A percentile compares a stretch with the other conserved stretches of the same genome.
These are phyloP conservation scores for Penicillium fimorum DNA, from an alignment of 495 filamentous ascomycete species.

Conservation along the genomic window DNA sequence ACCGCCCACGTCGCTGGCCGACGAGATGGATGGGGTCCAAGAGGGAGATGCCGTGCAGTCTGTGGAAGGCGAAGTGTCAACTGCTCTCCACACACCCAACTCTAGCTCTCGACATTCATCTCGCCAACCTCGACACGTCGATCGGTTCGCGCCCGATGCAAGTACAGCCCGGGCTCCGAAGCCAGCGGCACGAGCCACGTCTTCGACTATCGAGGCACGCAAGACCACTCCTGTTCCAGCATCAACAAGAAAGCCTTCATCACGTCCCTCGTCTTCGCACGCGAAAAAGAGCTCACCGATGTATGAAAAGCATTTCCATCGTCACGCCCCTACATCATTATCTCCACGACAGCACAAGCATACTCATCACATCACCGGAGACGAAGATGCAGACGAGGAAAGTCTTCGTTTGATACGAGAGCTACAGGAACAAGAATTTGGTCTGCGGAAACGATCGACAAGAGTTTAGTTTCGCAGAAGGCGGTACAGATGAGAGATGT, in stretches of 20 bases:
- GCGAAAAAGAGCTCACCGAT: slow-evolving; percentile 46
- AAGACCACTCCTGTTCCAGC: slow-evolving; percentile 36
- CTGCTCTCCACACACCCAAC: slow-evolving; percentile 43
- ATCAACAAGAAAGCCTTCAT: slow-evolving; percentile 38
- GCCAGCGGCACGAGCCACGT: slow-evolving; percentile 23
- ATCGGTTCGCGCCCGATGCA: slow-evolving; percentile 44
- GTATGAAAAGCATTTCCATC: slow-evolving; percentile 35
- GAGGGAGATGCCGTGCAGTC: slow-evolving; percentile 32
- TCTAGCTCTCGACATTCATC: slow-evolving; percentile 51
- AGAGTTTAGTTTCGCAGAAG: background rate
- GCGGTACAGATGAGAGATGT: background rate
- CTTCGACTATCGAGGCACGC: slow-evolving; percentile 19
- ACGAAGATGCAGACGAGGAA: slow-evolving; percentile 48
- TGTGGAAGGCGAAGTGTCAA: slow-evolving; percentile 37
- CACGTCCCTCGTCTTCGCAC: slow-evolving; percentile 46
- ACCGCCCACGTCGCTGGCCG: slow-evolving; percentile 51
- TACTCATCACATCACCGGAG: slow-evolving; percentile 27
- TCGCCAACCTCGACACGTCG: slow-evolving; percentile 47
- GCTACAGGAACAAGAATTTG: slow-evolving; percentile 59
- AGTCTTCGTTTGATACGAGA: slow-evolving; percentile 56
- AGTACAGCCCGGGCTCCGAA: slow-evolving; percentile 30
- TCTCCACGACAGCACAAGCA: slow-evolving; percentile 39
- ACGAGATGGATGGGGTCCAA: slow-evolving; percentile 44
- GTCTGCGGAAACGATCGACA: slow-evolving; percentile 48
- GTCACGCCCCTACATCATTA: slow-evolving; percentile 26